Conservation (phyloP, 192 early-diverging fungal species). For the Mortierella alpina region DNA sequence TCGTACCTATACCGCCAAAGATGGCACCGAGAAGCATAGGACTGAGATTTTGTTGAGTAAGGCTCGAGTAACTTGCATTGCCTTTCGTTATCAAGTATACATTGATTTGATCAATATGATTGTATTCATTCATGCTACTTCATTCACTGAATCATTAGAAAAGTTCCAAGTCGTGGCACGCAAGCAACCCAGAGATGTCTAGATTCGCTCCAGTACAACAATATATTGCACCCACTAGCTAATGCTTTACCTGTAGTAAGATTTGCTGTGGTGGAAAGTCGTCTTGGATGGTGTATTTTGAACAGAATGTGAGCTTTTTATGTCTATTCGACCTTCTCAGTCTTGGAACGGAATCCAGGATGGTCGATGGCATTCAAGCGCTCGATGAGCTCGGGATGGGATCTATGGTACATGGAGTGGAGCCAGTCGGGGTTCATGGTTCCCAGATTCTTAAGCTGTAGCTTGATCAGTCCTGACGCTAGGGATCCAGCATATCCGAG, state of each 20-base stretch:
- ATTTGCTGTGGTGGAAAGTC: neutral
- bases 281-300: neutral
- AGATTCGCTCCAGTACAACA: neutral
- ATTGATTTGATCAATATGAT: too few species aligned
- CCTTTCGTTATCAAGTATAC: too few species aligned
- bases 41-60: constrained; percentile 64
- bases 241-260: neutral
- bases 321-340: constrained; percentile 29
- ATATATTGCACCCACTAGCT: neutral
- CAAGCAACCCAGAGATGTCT: too few species aligned
- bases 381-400: constrained; percentile 93
- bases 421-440: constrained; percentile 87
- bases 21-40: constrained; percentile 62
- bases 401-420: constrained; percentile 92
- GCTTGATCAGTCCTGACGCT: constrained; percentile 84
- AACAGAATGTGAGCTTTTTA: neutral
- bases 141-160: too few species aligned
- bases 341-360: constrained; percentile 16
- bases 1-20: constrained; percentile 72
- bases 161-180: too few species aligned
- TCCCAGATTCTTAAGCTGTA: constrained; percentile 90
- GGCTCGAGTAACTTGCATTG: too few species aligned
- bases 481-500: constrained; percentile 82
- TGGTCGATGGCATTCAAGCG: constrained; percentile 70
- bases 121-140: too few species aligned